phyloP scores from a whole-genome alignment of 441 rosid genomes.

The Gossypium aridum region DNA sequence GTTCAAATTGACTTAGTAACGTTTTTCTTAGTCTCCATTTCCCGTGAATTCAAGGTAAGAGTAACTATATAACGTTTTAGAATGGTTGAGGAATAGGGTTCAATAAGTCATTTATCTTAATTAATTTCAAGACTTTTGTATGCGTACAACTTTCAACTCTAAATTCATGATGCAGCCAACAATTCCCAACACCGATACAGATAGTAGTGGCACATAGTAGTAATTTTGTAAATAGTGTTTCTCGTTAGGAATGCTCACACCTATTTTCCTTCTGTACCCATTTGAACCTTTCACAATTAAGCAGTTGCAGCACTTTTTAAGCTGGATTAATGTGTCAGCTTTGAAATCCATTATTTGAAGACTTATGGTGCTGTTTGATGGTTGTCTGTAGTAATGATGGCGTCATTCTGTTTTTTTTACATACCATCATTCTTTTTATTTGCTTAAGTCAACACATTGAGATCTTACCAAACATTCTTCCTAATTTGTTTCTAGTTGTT shows the following conservation, averaged over 20 bases:
- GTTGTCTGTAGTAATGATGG: not conserved
- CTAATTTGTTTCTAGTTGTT: not conserved
- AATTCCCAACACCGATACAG: not conserved
- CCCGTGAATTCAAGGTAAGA: conserved; percentile 62
- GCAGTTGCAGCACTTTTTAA: not conserved
- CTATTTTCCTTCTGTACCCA: not conserved
- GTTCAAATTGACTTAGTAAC: conserved; percentile 33
- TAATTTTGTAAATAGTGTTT: not conserved
- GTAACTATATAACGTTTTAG: not conserved
- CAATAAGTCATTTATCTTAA: not conserved
- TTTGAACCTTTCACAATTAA: not conserved
- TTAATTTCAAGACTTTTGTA: not conserved
- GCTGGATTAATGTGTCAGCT: not conserved
- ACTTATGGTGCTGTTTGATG: not conserved
- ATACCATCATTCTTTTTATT: not conserved
- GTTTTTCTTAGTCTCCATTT: conserved; percentile 34
- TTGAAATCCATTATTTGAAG: conserved; percentile 4
- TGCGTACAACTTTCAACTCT: not conserved
- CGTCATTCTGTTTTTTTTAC: not conserved
- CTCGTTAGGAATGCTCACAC: not conserved
- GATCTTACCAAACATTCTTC: not conserved
- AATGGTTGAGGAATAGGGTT: conserved; percentile 1
- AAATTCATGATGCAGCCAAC: not conserved
- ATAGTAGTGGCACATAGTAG: not conserved
- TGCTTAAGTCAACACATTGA: not conserved